Evolutionary conservation across 2,329 filamentous ascomycete species (phyloP).

Genomic region (Sphaerulina populicola): DNA sequence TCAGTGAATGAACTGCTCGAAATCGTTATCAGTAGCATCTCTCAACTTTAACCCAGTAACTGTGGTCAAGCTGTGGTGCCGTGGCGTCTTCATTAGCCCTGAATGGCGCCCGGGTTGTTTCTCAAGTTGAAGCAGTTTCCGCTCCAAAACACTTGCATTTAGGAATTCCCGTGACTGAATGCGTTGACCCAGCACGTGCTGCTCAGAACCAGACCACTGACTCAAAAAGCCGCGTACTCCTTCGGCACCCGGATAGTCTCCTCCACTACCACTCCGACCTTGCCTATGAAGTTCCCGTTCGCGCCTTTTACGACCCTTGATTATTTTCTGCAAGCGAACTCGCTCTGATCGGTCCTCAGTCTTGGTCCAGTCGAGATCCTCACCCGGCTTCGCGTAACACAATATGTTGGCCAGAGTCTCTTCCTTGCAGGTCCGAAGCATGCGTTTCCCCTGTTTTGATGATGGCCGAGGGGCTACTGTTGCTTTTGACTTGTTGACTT

Average conservation of each 20-base stretch:
- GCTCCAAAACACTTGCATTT: too few relatives aligned
- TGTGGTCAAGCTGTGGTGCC: not conserved
- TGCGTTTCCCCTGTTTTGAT: not conserved
- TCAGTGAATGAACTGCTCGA: not conserved
- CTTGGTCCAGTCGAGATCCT: slow-evolving; percentile 3
- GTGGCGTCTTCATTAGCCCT: not conserved
- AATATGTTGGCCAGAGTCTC: not conserved
- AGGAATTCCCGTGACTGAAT: not conserved
- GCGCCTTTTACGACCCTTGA: not conserved
- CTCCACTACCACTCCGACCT: not conserved
- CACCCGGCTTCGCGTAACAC: not conserved
- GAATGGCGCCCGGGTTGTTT: not conserved
- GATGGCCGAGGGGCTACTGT: not conserved
- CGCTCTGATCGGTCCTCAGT: not conserved
- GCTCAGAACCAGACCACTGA: not conserved
- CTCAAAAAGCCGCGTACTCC: not conserved
- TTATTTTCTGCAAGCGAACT: not conserved
- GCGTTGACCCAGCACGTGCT: not conserved
- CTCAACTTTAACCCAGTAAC: not conserved
- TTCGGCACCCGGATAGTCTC: not conserved
- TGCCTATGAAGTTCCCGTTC: not conserved
- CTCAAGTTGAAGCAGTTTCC: too few relatives aligned
- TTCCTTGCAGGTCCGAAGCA: not conserved
- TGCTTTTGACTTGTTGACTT: not conserved
- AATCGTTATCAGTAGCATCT: not conserved